Evolutionary conservation across 192 early-diverging fungal genomes (phyloP).

Genomic region (Coemansia sp.): DNA sequence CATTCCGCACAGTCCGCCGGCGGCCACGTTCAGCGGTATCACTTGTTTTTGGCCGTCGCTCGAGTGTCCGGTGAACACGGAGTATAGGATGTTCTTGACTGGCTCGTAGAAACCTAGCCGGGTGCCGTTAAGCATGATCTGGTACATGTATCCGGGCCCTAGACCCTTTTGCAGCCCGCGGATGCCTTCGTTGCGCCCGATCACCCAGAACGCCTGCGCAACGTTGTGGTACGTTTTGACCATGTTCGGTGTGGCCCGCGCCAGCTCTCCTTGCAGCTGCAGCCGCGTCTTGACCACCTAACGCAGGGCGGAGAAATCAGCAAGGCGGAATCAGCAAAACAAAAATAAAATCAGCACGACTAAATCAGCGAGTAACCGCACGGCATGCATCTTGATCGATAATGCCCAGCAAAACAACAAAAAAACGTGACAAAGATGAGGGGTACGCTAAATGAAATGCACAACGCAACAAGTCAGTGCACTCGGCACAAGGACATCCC

Average conservation of each 20-base stretch:
- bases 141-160: conserved; percentile 86
- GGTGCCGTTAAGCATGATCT: conserved; percentile 90
- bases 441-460: not conserved
- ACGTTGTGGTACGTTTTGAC: conserved; percentile 73
- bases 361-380: not conserved
- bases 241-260: conserved; percentile 47
- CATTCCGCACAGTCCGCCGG: conserved; percentile 77
- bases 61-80: conserved; percentile 40
- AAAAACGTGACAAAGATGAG: not conserved
- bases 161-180: conserved; percentile 87
- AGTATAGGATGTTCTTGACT: conserved; percentile 61
- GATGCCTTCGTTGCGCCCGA: conserved; percentile 81
- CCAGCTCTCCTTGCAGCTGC: conserved; percentile 91
- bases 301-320: not conserved
- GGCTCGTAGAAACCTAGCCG: conserved; percentile 93
- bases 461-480: not conserved
- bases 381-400: not conserved
- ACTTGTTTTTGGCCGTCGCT: conserved; percentile 31
- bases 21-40: conserved; percentile 66
- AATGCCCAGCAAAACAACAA: not conserved
- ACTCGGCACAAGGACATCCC: not conserved
- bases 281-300: conserved; percentile 92
- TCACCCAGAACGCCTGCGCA: conserved; percentile 72
- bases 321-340: not conserved
- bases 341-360: not conserved